Percentiles rank a stretch among this genome's conserved stretches.
These are phyloP conservation scores for Graphilbum fragrans DNA, from an alignment of 2,329 filamentous ascomycete genomes.

Conservation along the genomic window DNA sequence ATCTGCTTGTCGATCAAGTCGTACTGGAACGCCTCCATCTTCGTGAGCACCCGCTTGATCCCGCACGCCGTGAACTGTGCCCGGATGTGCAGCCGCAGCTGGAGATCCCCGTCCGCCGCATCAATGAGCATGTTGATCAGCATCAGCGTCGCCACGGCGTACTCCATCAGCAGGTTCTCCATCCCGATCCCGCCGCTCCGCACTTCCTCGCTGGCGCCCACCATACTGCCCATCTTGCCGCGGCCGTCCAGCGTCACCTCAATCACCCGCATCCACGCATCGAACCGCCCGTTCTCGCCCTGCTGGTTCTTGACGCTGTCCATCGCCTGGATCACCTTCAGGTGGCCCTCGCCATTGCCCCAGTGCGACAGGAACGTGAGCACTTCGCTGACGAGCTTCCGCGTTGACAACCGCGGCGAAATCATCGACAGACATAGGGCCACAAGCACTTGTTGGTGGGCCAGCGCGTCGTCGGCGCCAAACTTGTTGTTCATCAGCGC, in stretches of 20 bases:
- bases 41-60: slow-evolving; percentile 83
- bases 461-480: slow-evolving; percentile 87
- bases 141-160: slow-evolving; percentile 87
- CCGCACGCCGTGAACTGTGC: slow-evolving; percentile 94
- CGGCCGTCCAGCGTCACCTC: slow-evolving; percentile 94
- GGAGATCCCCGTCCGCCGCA: slow-evolving; percentile 76
- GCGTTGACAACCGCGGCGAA: slow-evolving; percentile 77
- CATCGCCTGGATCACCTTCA: slow-evolving; percentile 87
- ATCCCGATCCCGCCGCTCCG: slow-evolving; percentile 94
- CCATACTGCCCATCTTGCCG: slow-evolving; percentile 96
- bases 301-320: slow-evolving; percentile 82
- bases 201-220: slow-evolving; percentile 92
- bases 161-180: slow-evolving; percentile 99
- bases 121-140: slow-evolving; percentile 96
- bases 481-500: slow-evolving; percentile 99
- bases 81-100: slow-evolving; percentile 84
- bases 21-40: slow-evolving; percentile 98
- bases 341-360: slow-evolving; percentile 73
- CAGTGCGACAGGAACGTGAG: slow-evolving; percentile 94
- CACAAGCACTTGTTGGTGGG: slow-evolving; percentile 80
- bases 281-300: slow-evolving; percentile 88
- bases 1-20: slow-evolving; percentile 98
- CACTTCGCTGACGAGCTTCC: slow-evolving; percentile 92
- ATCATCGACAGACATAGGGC: slow-evolving; percentile 78
- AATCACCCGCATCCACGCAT: slow-evolving; percentile 97